phyloP scores from a whole-genome alignment of 208 protist species.

The Leishmania gerbilli region DNA sequence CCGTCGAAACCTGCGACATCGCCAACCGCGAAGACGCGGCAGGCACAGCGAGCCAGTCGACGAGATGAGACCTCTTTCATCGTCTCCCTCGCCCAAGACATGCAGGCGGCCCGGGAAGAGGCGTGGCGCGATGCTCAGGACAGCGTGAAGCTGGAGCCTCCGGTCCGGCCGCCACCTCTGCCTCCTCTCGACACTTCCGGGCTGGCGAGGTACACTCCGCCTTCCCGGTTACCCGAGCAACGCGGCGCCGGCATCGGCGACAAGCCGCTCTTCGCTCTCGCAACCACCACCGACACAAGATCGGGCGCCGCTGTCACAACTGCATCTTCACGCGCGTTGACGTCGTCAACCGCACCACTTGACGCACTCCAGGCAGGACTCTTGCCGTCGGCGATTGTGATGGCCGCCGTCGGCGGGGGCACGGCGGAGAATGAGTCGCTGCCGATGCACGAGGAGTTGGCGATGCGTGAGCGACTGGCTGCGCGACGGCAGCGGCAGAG shows the following conservation, averaged over 20 bases:
- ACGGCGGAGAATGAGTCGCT: constrained; percentile 1
- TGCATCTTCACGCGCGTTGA: neutral
- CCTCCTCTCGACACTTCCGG: neutral
- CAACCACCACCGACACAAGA: neutral
- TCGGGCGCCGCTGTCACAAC: neutral
- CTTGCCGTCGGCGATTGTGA: neutral
- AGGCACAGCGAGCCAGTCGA: neutral
- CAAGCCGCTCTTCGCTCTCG: neutral
- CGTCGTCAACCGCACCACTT: constrained; percentile 8
- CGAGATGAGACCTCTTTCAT: constrained; percentile 11
- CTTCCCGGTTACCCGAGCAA: neutral
- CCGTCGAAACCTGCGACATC: neutral
- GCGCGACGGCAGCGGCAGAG: constrained; percentile 6
- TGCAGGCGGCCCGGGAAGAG: constrained; percentile 17
- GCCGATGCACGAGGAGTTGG: constrained; percentile 28
- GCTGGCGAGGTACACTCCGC: neutral
- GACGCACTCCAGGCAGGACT: constrained; percentile 21
- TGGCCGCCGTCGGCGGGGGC: neutral
- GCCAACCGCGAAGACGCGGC: constrained; percentile 3
- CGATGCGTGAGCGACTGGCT: constrained; percentile 19
- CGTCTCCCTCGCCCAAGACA: constrained; percentile 11
- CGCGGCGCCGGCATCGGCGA: neutral
- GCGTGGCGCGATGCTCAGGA: constrained; percentile 19
- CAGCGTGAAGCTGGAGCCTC: neutral
- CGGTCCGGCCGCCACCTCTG: neutral